Conservation (phyloP, 208 protist species). For the Crithidia sp. region DNA sequence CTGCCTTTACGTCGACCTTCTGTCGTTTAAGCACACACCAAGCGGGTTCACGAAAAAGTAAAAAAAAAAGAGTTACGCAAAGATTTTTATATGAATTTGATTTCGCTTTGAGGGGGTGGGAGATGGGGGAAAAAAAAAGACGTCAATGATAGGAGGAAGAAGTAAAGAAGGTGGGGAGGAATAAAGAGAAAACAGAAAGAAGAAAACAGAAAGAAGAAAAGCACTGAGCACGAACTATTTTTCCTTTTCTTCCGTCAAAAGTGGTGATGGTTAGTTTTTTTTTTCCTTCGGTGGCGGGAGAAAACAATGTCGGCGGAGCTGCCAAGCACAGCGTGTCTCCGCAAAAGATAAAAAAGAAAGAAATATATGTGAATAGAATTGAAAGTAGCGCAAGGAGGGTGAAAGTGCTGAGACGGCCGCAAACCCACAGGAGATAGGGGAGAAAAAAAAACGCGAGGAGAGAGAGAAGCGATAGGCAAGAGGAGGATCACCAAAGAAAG, state of each 20-base stretch:
- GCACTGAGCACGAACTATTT: neutral
- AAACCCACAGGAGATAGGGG: too few species aligned
- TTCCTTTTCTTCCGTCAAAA: neutral
- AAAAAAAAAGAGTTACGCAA: neutral
- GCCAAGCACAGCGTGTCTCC: too few species aligned
- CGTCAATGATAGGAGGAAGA: neutral
- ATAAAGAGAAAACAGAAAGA: conserved; percentile 2
- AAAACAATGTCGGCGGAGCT: too few species aligned
- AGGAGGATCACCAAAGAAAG: too few species aligned
- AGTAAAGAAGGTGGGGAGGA: conserved; percentile 4
- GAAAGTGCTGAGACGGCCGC: too few species aligned
- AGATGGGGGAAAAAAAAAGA: neutral
- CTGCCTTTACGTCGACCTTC: neutral
- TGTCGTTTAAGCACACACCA: too few species aligned
- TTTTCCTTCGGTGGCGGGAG: too few species aligned
- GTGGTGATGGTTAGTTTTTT: neutral
- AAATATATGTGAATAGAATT: conserved; percentile 2
- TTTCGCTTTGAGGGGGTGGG: too few species aligned
- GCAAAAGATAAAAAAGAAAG: neutral
- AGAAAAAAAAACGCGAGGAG: too few species aligned
- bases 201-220: neutral
- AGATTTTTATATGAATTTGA: too few species aligned
- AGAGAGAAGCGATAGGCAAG: too few species aligned
- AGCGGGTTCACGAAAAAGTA: neutral
- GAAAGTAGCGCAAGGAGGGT: too few species aligned